Conservation (phyloP, 2,329 filamentous ascomycete genomes). For the Tolypocladium ophioglossoides region DNA sequence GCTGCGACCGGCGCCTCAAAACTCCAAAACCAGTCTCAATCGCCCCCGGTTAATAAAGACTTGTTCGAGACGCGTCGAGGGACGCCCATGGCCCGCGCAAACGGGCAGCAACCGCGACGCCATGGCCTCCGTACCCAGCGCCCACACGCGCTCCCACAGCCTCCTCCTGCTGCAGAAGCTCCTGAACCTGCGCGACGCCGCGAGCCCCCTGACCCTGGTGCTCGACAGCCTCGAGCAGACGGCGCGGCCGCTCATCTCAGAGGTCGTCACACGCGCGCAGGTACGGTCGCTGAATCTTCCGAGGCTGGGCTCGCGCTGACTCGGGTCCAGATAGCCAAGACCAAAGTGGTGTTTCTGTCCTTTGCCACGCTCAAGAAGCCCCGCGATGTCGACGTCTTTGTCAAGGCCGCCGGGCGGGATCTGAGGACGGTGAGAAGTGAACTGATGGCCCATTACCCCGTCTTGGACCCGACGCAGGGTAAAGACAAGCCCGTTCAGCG, state of each 20-base stretch:
- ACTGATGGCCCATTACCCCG: constrained; percentile 40
- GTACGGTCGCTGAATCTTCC: constrained; percentile 27
- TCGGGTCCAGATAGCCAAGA: constrained; percentile 41
- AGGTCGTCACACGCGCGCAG: constrained; percentile 68
- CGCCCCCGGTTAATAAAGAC: neutral
- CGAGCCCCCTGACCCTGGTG: constrained; percentile 78
- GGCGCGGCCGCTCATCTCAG: constrained; percentile 55
- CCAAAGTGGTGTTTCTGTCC: constrained; percentile 65
- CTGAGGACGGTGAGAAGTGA: constrained; percentile 48
- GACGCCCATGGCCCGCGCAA: neutral
- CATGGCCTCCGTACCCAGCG: constrained; percentile 47
- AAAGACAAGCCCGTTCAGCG: constrained; percentile 29
- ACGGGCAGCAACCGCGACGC: too few relatives aligned
- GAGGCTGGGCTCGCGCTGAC: neutral
- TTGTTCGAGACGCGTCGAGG: neutral
- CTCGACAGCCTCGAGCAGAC: constrained; percentile 80
- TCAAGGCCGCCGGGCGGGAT: constrained; percentile 52
- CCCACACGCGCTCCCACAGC: constrained; percentile 74
- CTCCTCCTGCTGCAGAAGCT: constrained; percentile 75
- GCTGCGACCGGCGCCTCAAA: neutral
- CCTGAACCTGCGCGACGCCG: constrained; percentile 64
- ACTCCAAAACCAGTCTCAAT: neutral
- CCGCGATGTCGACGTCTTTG: constrained; percentile 53
- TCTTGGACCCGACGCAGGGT: constrained; percentile 23
- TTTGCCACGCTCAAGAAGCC: constrained; percentile 63